phyloP scores from a whole-genome alignment of 2,329 filamentous ascomycete genomes.

The Ceratocystis diversiconidia region DNA sequence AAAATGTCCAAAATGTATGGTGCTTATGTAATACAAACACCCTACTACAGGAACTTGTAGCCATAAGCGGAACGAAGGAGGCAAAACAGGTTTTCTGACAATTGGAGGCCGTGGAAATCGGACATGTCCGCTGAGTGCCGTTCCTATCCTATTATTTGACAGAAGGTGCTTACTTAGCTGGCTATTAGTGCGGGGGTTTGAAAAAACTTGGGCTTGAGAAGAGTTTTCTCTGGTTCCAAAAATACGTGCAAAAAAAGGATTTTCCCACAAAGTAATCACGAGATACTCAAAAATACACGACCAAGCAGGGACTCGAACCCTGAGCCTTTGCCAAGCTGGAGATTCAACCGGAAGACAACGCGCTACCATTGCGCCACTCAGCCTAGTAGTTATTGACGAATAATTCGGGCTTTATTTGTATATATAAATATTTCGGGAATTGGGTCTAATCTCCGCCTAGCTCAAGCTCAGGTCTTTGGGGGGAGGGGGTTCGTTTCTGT shows the following conservation, averaged over 20 bases:
- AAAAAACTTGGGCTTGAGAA: not conserved
- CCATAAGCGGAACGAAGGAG: not conserved
- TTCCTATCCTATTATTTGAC: not conserved
- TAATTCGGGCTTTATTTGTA: too few species aligned
- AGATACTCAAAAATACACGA: not conserved
- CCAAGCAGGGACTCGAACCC: conserved; percentile 18
- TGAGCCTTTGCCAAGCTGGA: conserved; percentile 18
- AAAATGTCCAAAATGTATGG: too few species aligned
- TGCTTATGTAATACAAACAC: not conserved
- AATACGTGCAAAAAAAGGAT: not conserved
- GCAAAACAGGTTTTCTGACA: not conserved
- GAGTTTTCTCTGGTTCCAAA: not conserved
- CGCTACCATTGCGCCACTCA: conserved; percentile 18
- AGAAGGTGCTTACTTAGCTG: not conserved
- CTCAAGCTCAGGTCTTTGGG: too few species aligned
- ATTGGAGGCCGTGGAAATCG: not conserved
- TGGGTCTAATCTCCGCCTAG: too few species aligned
- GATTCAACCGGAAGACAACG: conserved; percentile 18
- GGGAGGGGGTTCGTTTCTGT: too few species aligned
- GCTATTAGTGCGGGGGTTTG: not conserved
- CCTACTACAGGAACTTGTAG: not conserved
- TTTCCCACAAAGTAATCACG: not conserved
- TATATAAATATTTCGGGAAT: too few species aligned
- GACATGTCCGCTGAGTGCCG: not conserved
- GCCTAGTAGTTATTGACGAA: not conserved